These are phyloP conservation scores for Dipodascopsis tothii DNA, from an alignment of 805 yeast species.

Conservation along the genomic window DNA sequence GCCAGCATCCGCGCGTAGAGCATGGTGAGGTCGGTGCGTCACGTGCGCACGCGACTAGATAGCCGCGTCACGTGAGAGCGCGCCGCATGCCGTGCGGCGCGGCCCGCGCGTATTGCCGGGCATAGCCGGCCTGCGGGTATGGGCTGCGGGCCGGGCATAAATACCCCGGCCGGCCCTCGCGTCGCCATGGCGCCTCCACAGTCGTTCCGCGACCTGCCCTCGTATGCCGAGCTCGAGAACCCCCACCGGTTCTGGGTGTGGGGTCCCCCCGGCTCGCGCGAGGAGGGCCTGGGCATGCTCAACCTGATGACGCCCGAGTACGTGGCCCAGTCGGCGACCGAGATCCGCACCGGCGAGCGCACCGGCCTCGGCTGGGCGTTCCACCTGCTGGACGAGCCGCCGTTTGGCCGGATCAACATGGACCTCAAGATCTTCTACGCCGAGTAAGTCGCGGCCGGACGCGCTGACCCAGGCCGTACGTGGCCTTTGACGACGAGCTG, in stretches of 20 bases:
- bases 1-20: too few relatives aligned
- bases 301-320: constrained; percentile 24
- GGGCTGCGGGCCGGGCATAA: too few relatives aligned
- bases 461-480: too few relatives aligned
- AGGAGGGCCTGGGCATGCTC: constrained; percentile 28
- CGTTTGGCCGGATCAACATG: constrained; percentile 8
- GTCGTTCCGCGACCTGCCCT: constrained; percentile 22
- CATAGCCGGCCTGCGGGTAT: too few relatives aligned
- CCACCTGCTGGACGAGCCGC: constrained; percentile 22
- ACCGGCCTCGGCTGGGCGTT: constrained; percentile 23
- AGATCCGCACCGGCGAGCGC: constrained; percentile 24
- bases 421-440: not conserved
- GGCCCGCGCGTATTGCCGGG: too few relatives aligned
- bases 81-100: too few relatives aligned
- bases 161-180: too few relatives aligned
- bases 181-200: constrained; percentile 2
- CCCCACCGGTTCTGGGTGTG: constrained; percentile 28
- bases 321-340: constrained; percentile 23
- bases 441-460: not conserved
- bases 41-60: too few relatives aligned
- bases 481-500: constrained; percentile 24
- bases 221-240: constrained; percentile 24
- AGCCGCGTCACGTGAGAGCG: too few relatives aligned
- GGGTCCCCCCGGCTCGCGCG: constrained; percentile 28
- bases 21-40: too few relatives aligned